Evolutionary conservation across 371 early-diverging fungal genomes (phyloP).

Genomic region (Smittium culicis): DNA sequence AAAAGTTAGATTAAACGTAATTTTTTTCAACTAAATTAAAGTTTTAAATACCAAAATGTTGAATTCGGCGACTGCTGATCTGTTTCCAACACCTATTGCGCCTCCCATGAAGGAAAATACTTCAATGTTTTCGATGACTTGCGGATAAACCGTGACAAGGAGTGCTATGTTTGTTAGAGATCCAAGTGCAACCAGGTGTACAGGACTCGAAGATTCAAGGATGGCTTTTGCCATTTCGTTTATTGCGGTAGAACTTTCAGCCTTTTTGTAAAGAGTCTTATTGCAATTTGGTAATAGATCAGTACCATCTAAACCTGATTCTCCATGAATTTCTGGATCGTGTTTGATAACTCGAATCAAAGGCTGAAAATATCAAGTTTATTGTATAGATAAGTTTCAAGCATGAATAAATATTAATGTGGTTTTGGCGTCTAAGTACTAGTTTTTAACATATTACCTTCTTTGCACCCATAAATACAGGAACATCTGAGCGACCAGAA

Average conservation of each 20-base stretch:
- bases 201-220: conserved; percentile 12
- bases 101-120: conserved; percentile 30
- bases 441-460: conserved; percentile 8
- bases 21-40: too few relatives aligned
- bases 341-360: conserved; percentile 16
- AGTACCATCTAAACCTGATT: conserved; percentile 24
- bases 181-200: conserved; percentile 25
- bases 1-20: too few relatives aligned
- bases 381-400: not conserved
- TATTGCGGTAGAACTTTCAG: conserved; percentile 17
- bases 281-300: conserved; percentile 18
- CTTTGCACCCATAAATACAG: conserved; percentile 19
- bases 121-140: conserved; percentile 19
- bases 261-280: conserved; percentile 9
- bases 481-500: conserved; percentile 20
- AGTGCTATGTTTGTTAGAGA: conserved; percentile 32
- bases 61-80: conserved; percentile 25
- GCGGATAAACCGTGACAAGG: conserved; percentile 26
- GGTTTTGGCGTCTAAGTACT: too few relatives aligned
- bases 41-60: conserved; percentile 21
- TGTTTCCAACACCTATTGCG: conserved; percentile 23
- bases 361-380: conserved; percentile 10
- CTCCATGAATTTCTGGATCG: conserved; percentile 24
- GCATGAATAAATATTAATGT: not conserved
- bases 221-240: conserved; percentile 20